Conservation (phyloP, 164 flowering plant species). For the Magnolia officinalis region DNA sequence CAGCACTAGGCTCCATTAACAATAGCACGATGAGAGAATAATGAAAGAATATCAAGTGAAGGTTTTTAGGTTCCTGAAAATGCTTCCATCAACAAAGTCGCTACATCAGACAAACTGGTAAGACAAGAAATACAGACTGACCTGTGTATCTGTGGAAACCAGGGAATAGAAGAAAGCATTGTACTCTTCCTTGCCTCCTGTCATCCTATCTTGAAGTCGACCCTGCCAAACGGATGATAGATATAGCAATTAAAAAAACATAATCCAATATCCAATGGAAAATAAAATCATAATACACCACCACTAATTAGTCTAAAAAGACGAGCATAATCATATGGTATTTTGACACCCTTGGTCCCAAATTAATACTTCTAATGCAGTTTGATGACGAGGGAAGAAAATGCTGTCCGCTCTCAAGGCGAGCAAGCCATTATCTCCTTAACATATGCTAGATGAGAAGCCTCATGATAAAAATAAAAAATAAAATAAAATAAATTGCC, state of each 20-base stretch:
- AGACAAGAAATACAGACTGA: slow-evolving; percentile 11
- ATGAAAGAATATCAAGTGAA: not conserved
- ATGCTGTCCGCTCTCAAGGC: too few relatives aligned
- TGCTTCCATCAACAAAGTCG: not conserved
- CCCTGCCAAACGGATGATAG: slow-evolving; percentile 49
- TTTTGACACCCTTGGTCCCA: not conserved
- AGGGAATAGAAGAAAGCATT: slow-evolving; percentile 98
- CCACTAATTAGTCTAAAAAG: not conserved
- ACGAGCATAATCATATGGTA: too few relatives aligned
- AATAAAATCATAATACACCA: not conserved
- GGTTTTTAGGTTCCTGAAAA: not conserved
- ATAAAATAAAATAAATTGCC: too few relatives aligned
- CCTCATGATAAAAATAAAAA: too few relatives aligned
- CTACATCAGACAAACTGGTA: not conserved
- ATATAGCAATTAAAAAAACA: slow-evolving; percentile 2
- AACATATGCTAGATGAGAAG: too few relatives aligned
- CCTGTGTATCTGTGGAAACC: slow-evolving; percentile 98
- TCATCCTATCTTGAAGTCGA: slow-evolving; percentile 81
- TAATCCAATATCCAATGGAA: not conserved
- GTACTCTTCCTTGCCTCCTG: slow-evolving; percentile 98
- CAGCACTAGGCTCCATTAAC: not conserved
- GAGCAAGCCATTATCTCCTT: too few relatives aligned
- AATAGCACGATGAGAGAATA: not conserved
- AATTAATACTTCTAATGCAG: too few relatives aligned
- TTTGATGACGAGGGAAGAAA: too few relatives aligned